Base-by-base conservation (phyloP, 371 early-diverging fungal species). In the Mucor plumbeus region DNA sequence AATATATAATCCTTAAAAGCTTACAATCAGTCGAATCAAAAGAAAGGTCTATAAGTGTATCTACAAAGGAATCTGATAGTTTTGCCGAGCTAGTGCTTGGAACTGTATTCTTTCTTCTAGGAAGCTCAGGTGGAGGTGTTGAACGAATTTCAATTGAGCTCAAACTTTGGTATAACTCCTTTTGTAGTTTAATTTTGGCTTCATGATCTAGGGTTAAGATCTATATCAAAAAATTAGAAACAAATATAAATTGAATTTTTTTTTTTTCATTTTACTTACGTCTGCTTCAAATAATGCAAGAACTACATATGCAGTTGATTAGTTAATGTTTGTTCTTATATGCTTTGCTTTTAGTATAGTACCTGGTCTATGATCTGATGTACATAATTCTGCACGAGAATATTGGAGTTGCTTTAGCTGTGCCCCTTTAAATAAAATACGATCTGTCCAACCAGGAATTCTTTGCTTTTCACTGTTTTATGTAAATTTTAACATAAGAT, bases 401-500 rank as follows among this genome's bases (percentile, higher is more conserved):
- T 94, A 94, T 39, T 76, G 75, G 13, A 73, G 11, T 33, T 65
- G 67, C 40, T 77, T 74, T 60, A 85, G 69, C 8, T 76, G 75
- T 19, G 67, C 68, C n/a, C 93, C 93, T 57, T 80, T 82, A 69
- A 79, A 92, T 10, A 93, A 67, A 41, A 92, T 87, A 35, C 95
- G 81, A 76, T 95, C 96, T n/a, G 95, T 94, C 96, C 96, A 96
- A 11, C 94, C 89, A 6, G 95, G 97, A 4, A 88, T 84, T 58
- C 95, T 78, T 48, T 83, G 84, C 72, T 96, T 95, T 71, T 96
- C 96, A 70, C 93, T 92, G 63, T 7, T n/a, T 15, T 14, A 15
- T 4, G 31, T 26, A 26, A 26, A 26, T 1, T 26, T 26, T 26
- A 26, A 3, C 26, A 26, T 26, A 2, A 13, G 1, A 11, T 1